Evolutionary conservation across 805 yeast genomes (phyloP), one percentile per base, ranked within the genome.

Genomic region (Metschnikowia rubicola): DNA sequence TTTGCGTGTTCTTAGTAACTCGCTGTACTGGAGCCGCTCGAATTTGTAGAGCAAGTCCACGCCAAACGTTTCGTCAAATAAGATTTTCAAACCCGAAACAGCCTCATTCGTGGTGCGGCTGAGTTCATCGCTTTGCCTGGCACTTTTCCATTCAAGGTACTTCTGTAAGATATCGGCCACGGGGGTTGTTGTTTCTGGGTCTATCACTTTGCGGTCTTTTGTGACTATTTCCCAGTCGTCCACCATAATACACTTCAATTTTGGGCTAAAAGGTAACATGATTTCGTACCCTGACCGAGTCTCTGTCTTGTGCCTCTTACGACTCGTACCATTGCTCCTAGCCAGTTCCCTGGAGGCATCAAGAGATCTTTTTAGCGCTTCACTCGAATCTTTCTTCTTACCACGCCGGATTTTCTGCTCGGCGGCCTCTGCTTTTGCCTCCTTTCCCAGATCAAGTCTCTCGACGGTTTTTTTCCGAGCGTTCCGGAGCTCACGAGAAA

Each of bases 181-280:
- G 0, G 79, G 75, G 3, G 73, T 72, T 32, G 64, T 65, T 12
- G 80, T 71, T 0, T 97, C 97, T 36, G 91, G 63, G 26, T 76
- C 67, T 3, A 88, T 78, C 37, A 89, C 64, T 62, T 83, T 81
- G 43, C 84, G 84, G 55, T 89, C 87, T 56, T 86, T 87, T 1
- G 98, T 90, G 31, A 92, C 77, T 55, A 73, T 74, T 64, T 92
- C 97, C 99, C 98, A 92, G 69, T 92, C 98, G 63, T 88, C 90
- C 1, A 91, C 96, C 34, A 92, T 68, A 3, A 83, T 58, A 6
- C 84, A 70, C 63, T 90, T 91, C 47, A 92, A 70, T 30, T 74
- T 67, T 41, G 82, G 81, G 2, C 92, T 87, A 8, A 91, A 78
- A 11, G 69, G 67, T 12, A 88, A 57, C 38, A 69, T 63, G 15